These are phyloP conservation scores for Poa annua DNA, from an alignment of 176 grass and related monocot genomes.

Conservation along the genomic window DNA sequence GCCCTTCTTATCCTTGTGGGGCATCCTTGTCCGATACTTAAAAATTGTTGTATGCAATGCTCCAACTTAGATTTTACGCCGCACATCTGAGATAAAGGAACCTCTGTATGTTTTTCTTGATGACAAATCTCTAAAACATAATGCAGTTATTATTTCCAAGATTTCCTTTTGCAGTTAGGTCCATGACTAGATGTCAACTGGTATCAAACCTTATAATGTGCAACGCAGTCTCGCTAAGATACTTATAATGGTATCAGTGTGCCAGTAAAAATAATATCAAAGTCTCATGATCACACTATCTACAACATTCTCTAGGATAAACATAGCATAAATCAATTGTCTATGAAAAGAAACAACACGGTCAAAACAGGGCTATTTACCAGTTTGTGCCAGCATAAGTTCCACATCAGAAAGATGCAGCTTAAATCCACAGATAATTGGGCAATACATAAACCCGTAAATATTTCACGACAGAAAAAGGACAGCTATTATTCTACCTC, in stretches of 20 bases:
- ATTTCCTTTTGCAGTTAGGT: not conserved
- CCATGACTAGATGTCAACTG: conserved; percentile 16
- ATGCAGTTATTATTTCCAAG: not conserved
- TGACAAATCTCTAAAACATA: conserved; percentile 24
- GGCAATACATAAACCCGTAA: not conserved
- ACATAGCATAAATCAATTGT: not conserved
- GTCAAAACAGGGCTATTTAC: not conserved
- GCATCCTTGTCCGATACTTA: not conserved
- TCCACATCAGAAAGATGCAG: conserved; percentile 22
- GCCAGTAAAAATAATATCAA: not conserved
- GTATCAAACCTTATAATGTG: conserved; percentile 28
- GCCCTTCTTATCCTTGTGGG: conserved; percentile 36
- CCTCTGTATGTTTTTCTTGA: not conserved
- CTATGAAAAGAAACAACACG: not conserved
- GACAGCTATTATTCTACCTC: conserved; percentile 18
- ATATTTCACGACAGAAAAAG: not conserved
- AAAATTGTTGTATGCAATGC: not conserved
- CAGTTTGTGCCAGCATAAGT: conserved; percentile 20
- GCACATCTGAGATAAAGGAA: not conserved
- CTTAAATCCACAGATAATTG: not conserved
- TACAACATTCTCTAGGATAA: conserved; percentile 20
- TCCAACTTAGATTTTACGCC: conserved; percentile 32
- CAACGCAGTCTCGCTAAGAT: not conserved
- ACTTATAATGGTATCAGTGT: not conserved
- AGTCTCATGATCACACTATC: not conserved